These are phyloP conservation scores for Phytophthora meadii DNA, from an alignment of 352 stramenopile species.

Conservation along the genomic window DNA sequence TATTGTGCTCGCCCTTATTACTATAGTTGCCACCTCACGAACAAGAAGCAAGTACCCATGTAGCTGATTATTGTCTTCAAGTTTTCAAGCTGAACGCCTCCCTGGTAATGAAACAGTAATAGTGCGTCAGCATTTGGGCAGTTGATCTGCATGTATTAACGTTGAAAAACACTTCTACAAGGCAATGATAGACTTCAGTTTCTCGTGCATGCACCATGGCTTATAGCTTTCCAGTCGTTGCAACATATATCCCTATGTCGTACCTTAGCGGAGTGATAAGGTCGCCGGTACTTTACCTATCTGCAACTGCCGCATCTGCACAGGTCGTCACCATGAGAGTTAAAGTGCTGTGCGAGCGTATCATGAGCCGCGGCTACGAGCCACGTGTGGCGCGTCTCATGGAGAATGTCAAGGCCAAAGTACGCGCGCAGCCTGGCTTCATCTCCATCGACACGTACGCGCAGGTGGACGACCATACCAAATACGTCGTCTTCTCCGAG, in stretches of 20 bases:
- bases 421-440: conserved; percentile 76
- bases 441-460: conserved; percentile 82
- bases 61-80: not conserved
- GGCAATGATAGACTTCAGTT: not conserved
- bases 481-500: conserved; percentile 92
- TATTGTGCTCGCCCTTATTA: conserved; percentile 1
- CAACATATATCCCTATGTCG: no score
- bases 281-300: not conserved
- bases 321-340: conserved; percentile 44
- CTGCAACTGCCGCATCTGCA: not conserved
- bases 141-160: conserved; percentile 32
- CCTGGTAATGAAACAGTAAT: conserved; percentile 6
- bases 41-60: not conserved
- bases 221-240: not conserved
- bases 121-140: conserved; percentile 18
- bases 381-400: conserved; percentile 84
- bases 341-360: conserved; percentile 84
- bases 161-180: conserved; percentile 16
- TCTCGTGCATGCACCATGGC: not conserved
- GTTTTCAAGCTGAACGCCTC: not conserved
- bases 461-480: conserved; percentile 81
- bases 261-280: no score
- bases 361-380: conserved; percentile 90
- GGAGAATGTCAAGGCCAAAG: conserved; percentile 86
- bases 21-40: conserved; percentile 5